phyloP scores from a whole-genome alignment of 345 rosid species.

The Eucalyptus grandis region DNA sequence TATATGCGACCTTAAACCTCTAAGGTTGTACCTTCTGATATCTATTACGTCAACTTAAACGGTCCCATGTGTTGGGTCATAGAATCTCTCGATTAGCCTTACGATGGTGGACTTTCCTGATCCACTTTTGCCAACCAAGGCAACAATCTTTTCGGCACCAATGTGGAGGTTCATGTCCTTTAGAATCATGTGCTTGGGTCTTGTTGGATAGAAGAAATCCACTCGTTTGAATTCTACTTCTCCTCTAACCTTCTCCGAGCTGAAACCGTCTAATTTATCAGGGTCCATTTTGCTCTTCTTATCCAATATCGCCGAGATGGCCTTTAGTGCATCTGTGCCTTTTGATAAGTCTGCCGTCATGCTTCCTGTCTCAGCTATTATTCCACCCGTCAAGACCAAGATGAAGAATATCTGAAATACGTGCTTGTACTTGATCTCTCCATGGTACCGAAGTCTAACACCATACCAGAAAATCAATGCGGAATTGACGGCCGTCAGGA shows the following conservation, averaged over 20 bases:
- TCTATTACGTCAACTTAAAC: constrained; percentile 6
- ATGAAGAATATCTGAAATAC: constrained; percentile 13
- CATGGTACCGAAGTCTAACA: constrained; percentile 3
- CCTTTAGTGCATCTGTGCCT: constrained; percentile 7
- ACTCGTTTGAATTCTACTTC: constrained; percentile 12
- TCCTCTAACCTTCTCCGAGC: constrained; percentile 2
- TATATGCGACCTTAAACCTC: constrained; percentile 4
- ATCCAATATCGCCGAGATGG: constrained; percentile 1
- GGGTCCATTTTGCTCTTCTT: constrained; percentile 13
- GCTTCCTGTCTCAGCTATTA: constrained; percentile 24
- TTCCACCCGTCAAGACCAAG: constrained; percentile 9
- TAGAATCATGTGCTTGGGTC: constrained; percentile 13
- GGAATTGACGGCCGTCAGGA: constrained; percentile 1
- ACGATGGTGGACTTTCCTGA: constrained; percentile 14
- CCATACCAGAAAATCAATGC: constrained; percentile 19
- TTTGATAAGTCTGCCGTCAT: constrained; percentile 18
- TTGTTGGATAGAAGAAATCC: constrained; percentile 14
- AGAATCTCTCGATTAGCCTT: constrained; percentile 12
- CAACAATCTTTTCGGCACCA: constrained; percentile 8
- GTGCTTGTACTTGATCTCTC: background rate
- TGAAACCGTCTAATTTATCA: constrained; percentile 1
- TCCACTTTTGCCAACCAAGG: constrained; percentile 13
- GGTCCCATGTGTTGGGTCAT: constrained; percentile 6
- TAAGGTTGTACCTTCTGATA: constrained; percentile 2
- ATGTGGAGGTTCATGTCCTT: constrained; percentile 7